phyloP scores from a whole-genome alignment of 2,329 filamentous ascomycete genomes.

The Incumbomyces lentus region DNA sequence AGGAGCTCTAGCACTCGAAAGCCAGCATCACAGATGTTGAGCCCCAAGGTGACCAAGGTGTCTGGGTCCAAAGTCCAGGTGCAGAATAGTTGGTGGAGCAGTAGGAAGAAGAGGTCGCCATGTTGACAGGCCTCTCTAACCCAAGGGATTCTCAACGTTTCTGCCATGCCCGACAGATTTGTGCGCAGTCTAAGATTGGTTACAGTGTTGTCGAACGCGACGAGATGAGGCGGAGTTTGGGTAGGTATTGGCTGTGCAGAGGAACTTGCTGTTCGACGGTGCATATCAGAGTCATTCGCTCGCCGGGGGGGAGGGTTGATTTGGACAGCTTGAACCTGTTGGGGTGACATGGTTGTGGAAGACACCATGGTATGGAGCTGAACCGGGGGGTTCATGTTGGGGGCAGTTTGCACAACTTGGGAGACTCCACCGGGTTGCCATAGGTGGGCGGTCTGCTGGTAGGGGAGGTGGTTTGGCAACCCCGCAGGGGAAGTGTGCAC shows the following conservation, averaged over 20 bases:
- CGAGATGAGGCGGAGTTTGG: background rate
- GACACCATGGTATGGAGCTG: no score
- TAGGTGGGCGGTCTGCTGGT: no score
- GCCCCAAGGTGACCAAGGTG: constrained; percentile 23
- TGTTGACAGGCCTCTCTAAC: constrained; percentile 46
- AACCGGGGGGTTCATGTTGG: no score
- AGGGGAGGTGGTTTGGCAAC: no score
- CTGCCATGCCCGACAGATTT: background rate
- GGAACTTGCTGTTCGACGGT: background rate
- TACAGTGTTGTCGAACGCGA: background rate
- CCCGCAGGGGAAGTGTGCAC: no score
- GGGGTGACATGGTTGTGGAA: no score
- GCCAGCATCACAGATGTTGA: constrained; percentile 24
- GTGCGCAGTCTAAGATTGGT: background rate
- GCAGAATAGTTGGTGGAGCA: constrained; percentile 18
- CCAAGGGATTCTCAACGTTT: constrained; percentile 39
- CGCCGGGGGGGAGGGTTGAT: no score
- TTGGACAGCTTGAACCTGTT: no score
- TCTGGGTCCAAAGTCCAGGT: background rate
- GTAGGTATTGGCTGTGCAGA: background rate
- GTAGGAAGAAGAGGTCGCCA: constrained; percentile 53
- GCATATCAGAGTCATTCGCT: background rate
- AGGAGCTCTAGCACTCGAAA: constrained; percentile 32
- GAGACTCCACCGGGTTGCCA: no score
- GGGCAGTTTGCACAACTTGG: no score